These are phyloP conservation scores for Lodderomyces oxycetoniae DNA, from an alignment of 1,139 yeast species.

Conservation along the genomic window DNA sequence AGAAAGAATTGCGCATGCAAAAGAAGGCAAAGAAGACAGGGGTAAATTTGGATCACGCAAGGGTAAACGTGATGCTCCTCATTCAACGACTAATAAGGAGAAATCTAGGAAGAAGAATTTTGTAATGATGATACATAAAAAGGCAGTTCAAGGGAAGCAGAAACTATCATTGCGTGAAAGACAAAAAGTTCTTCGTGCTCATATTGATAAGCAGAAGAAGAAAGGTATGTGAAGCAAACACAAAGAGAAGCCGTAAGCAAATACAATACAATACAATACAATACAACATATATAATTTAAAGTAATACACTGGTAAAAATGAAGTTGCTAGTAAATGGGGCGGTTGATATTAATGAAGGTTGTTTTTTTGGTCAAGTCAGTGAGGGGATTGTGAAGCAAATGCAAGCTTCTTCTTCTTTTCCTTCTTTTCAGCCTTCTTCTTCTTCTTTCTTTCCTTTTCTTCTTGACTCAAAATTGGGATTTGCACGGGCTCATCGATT, in stretches of 20 bases:
- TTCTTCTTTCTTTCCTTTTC: slow-evolving; percentile 12
- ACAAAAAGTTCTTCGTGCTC: slow-evolving; percentile 81
- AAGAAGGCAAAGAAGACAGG: slow-evolving; percentile 90
- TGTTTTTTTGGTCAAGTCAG: neutral
- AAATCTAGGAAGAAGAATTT: slow-evolving; percentile 98
- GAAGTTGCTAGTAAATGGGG: neutral
- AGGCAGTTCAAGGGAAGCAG: slow-evolving; percentile 89
- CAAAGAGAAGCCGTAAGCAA: neutral
- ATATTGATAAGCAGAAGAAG: slow-evolving; percentile 84
- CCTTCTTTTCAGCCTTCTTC: slow-evolving; percentile 16
- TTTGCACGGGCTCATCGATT: slow-evolving; percentile 1
- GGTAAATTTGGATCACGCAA: slow-evolving; percentile 84
- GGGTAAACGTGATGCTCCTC: slow-evolving; percentile 74
- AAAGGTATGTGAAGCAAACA: slow-evolving; percentile 48
- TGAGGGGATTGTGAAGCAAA: neutral
- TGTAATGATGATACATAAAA: slow-evolving; percentile 96
- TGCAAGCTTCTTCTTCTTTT: slow-evolving; percentile 18
- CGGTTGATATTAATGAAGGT: neutral
- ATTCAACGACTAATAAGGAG: slow-evolving; percentile 91
- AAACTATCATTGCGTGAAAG: slow-evolving; percentile 85
- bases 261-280: neutral
- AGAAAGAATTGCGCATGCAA: slow-evolving; percentile 81
- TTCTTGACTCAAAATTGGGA: slow-evolving; percentile 6
- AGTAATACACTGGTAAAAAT: neutral
- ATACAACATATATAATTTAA: neutral